Base-by-base conservation (phyloP, 2,329 filamentous ascomycete species). In the Cladorrhinum sp. region DNA sequence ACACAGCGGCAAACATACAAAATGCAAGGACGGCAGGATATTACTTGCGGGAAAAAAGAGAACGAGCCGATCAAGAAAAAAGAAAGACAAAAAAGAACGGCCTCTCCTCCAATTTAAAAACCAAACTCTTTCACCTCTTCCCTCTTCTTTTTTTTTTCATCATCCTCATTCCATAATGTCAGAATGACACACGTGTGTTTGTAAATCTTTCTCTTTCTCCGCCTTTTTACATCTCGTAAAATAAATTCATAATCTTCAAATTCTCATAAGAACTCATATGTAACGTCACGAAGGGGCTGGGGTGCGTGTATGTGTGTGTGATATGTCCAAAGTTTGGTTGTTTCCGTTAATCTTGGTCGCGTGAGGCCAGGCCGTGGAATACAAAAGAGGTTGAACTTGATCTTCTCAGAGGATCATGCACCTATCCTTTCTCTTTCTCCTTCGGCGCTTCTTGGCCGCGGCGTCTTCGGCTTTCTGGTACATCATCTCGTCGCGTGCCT, bases 401-500 rank as follows among this genome's bases (percentile, higher is more conserved):
- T 42, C 14, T 4, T 18, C 18, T 66, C 61, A 70, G 18, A 70
- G 58, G 36, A 70, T 67, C 20, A 61, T 56, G 49, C 68, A 70
- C 48, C 61, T 63, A 10, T 65, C 61, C 58, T 65, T 68, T 23
- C 62, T 63, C 36, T 57, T 69, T 57, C 57, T 69, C 39, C 62
- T 60, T 39, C 65, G 58, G n/a, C 55, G 59, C 39, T 61, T 63
- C 46, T 58, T 66, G 36, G 62, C 56, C 14, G 64, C 62, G 61
- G 69, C 66, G 64, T 72, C 67, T 55, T 80, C 77, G 42, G 76
- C 74, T 59, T 78, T 79, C 65, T 77, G 76, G 23, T 78, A 74
- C 16, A 79, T 74, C 18, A 77, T 74, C 16, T 69, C 71, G 7
- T 77, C 74, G 20, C 67, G 67, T 42, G 64, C 48, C 36, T 70